phyloP scores from a whole-genome alignment of 2,329 filamentous ascomycete species.

The Aspergillus clavatus region DNA sequence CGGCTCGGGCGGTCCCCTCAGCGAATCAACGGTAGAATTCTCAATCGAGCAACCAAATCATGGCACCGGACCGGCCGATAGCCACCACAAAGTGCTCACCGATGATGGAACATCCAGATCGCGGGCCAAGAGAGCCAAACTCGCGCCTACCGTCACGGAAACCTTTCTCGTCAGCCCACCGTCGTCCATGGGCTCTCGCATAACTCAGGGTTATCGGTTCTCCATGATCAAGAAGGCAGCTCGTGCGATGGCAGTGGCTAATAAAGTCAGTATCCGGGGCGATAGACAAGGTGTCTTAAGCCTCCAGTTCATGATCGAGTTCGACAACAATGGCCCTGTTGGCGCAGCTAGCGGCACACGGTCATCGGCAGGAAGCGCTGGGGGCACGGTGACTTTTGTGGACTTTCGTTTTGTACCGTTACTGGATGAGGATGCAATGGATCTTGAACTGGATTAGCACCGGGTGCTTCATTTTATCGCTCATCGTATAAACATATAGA shows the following conservation, averaged over 20 bases:
- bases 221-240: constrained; percentile 76
- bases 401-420: constrained; percentile 47
- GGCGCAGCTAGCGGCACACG: constrained; percentile 19
- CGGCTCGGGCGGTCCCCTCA: constrained; percentile 55
- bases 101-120: constrained; percentile 34
- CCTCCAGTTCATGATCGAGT: constrained; percentile 92
- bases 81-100: constrained; percentile 30
- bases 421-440: constrained; percentile 35
- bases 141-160: constrained; percentile 44
- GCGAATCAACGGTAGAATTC: constrained; percentile 58
- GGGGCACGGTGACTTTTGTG: constrained; percentile 41
- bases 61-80: constrained; percentile 18
- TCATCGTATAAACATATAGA: no score
- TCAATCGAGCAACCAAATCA: constrained; percentile 43
- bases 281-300: constrained; percentile 88
- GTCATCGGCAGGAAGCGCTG: constrained; percentile 15
- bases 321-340: constrained; percentile 54
- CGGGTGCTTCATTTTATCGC: no score
- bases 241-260: constrained; percentile 88
- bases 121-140: constrained; percentile 30
- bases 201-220: constrained; percentile 81
- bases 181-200: constrained; percentile 53
- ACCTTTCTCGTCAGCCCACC: constrained; percentile 53
- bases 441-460: constrained; percentile 1
- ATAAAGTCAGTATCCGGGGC: constrained; percentile 84